Conservation (phyloP, 495 filamentous ascomycete species). For the Aspergillus cavernicola region DNA sequence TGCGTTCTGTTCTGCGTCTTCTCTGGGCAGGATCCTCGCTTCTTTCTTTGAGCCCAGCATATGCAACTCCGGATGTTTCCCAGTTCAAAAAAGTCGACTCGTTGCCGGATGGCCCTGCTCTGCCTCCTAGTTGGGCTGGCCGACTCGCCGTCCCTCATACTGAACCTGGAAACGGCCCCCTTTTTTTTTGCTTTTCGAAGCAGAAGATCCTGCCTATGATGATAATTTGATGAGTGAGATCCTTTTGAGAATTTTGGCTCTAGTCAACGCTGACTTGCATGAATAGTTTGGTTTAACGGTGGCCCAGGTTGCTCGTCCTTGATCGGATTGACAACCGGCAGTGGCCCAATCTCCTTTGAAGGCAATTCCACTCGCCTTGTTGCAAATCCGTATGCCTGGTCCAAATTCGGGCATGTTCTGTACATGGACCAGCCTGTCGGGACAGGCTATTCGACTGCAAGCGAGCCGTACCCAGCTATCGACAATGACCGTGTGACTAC, state of each 20-base stretch:
- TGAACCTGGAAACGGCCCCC: constrained; percentile 30
- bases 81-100: constrained; percentile 30
- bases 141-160: constrained; percentile 32
- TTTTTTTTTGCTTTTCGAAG: constrained; percentile 42
- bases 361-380: constrained; percentile 43
- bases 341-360: constrained; percentile 53
- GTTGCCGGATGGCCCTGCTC: constrained; percentile 25
- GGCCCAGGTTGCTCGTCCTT: constrained; percentile 52
- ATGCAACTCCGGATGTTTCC: constrained; percentile 13
- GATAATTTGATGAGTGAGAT: constrained; percentile 37
- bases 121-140: constrained; percentile 41
- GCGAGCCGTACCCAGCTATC: constrained; percentile 24
- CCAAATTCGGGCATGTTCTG: constrained; percentile 36
- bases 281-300: constrained; percentile 55
- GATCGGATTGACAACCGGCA: constrained; percentile 56
- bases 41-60: constrained; percentile 1
- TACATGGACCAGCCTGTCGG: constrained; percentile 45
- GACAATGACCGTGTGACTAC: constrained; percentile 29
- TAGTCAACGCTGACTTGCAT: constrained; percentile 28
- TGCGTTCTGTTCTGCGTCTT: constrained; percentile 20
- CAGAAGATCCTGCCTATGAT: constrained; percentile 28
- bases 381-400: constrained; percentile 45
- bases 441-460: constrained; percentile 35
- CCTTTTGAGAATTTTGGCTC: not conserved
- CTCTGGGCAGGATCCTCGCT: constrained; percentile 16